Evolutionary conservation across 2,329 filamentous ascomycete species (phyloP).

Genomic region (Arthrobotrys megalospora): DNA sequence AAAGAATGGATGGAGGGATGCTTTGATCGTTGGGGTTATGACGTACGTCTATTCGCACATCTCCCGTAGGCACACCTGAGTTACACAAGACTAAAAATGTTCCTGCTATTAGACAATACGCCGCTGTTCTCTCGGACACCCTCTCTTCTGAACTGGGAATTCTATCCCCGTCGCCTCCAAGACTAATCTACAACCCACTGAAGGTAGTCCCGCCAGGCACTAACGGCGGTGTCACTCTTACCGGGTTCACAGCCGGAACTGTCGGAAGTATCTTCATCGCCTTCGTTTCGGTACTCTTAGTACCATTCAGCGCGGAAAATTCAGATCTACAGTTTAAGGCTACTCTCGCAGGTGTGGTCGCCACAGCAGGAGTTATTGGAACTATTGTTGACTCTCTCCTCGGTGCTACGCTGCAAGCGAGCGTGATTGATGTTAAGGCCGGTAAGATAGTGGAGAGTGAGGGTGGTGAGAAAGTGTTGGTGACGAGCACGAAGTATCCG

Average conservation of each 20-base stretch:
- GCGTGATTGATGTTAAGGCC: conserved; percentile 84
- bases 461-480: conserved; percentile 76
- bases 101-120: conserved; percentile 80
- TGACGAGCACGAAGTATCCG: conserved; percentile 62
- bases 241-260: conserved; percentile 81
- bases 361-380: conserved; percentile 81
- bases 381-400: conserved; percentile 90
- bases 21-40: conserved; percentile 55
- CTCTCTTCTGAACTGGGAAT: conserved; percentile 97
- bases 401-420: conserved; percentile 86
- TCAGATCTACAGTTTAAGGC: conserved; percentile 71
- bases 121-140: conserved; percentile 90
- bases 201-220: conserved; percentile 89
- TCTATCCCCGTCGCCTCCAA: conserved; percentile 80
- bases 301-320: conserved; percentile 77
- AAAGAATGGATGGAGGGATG: conserved; percentile 34
- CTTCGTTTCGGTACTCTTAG: conserved; percentile 75
- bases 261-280: conserved; percentile 81
- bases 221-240: conserved; percentile 88
- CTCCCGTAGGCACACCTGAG: neutral
- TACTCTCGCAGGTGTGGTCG: conserved; percentile 71
- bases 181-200: conserved; percentile 86
- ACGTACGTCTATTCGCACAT: conserved; percentile 29
- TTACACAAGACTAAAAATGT: neutral
- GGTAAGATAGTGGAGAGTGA: conserved; percentile 92